Conservation (phyloP, 257 asterid genomes). For the Avicennia marina region DNA sequence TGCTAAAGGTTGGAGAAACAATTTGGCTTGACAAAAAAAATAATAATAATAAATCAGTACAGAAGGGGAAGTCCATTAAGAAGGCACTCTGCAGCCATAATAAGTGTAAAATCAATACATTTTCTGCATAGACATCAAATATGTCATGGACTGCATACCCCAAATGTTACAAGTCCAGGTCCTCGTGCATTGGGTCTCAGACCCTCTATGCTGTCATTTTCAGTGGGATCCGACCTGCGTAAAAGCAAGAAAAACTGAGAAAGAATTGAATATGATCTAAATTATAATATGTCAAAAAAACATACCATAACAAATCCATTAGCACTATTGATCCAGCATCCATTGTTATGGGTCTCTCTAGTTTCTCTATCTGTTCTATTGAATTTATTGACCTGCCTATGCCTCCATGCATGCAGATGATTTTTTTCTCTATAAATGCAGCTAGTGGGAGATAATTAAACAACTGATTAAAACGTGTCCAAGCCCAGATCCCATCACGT, state of each 20-base stretch:
- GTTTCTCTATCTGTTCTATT: conserved; percentile 95
- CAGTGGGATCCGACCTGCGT: conserved; percentile 98
- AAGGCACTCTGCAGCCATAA: too few species aligned
- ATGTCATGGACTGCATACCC: conserved; percentile 51
- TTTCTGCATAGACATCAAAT: too few species aligned
- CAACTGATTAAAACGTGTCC: conserved; percentile 98
- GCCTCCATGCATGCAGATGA: conserved; percentile 99
- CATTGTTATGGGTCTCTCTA: conserved; percentile 99
- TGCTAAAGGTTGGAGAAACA: too few species aligned
- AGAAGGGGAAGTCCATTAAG: too few species aligned
- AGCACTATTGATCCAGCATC: conserved; percentile 95
- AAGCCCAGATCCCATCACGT: conserved; percentile 96
- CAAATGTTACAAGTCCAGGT: conserved; percentile 97
- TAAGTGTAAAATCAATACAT: too few species aligned
- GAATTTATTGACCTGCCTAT: conserved; percentile 92
- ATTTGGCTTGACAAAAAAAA: too few species aligned
- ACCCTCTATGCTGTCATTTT: conserved; percentile 95
- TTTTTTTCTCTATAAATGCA: conserved; percentile 95
- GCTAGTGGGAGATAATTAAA: conserved; percentile 96
- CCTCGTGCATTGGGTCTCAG: conserved; percentile 99
- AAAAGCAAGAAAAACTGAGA: conserved; percentile 16
- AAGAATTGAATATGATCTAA: background rate
- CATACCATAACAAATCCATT: conserved; percentile 96
- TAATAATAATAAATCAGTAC: too few species aligned
- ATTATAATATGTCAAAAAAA: conserved; percentile 14